Conservation (phyloP, 2,329 filamentous ascomycete species). For the Ceratocystis albifundus region DNA sequence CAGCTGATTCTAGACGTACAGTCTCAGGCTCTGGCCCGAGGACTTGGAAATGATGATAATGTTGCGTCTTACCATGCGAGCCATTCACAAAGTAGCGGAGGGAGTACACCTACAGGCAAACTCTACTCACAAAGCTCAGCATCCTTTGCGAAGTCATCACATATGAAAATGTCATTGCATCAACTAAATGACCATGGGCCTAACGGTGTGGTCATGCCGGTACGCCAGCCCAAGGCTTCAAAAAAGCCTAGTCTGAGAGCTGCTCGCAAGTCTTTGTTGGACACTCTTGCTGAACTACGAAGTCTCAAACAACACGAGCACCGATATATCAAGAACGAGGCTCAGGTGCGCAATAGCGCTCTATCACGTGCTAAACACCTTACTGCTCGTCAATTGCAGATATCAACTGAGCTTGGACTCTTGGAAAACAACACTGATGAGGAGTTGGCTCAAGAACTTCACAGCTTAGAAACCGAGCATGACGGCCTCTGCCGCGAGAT, state of each 20-base stretch:
- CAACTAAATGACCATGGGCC: slow-evolving; percentile 31
- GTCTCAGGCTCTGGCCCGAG: slow-evolving; percentile 30
- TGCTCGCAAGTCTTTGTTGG: slow-evolving; percentile 53
- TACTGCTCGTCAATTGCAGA: slow-evolving; percentile 39
- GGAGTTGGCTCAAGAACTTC: slow-evolving; percentile 49
- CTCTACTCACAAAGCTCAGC: slow-evolving; percentile 31
- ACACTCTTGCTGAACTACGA: slow-evolving; percentile 51
- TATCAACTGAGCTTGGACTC: slow-evolving; percentile 40
- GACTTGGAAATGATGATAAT: slow-evolving; percentile 7
- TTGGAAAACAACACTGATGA: slow-evolving; percentile 47
- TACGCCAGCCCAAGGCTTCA: slow-evolving; percentile 42
- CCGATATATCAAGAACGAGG: slow-evolving; percentile 45
- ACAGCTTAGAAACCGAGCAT: slow-evolving; percentile 46
- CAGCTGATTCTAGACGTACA: slow-evolving; percentile 41
- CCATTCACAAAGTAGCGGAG: slow-evolving; percentile 27
- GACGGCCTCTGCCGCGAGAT: slow-evolving; percentile 50
- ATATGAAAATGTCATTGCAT: slow-evolving; percentile 33
- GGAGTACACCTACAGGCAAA: slow-evolving; percentile 34
- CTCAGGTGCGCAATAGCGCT: slow-evolving; percentile 45
- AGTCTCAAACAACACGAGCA: slow-evolving; percentile 58
- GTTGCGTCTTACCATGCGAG: not conserved
- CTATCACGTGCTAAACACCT: slow-evolving; percentile 47
- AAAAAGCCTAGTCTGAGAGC: slow-evolving; percentile 46
- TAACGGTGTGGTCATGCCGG: slow-evolving; percentile 45
- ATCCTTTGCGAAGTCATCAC: slow-evolving; percentile 33